Evolutionary conservation across 805 yeast species (phyloP).

Genomic region (Sugiyamaella smithiae): DNA sequence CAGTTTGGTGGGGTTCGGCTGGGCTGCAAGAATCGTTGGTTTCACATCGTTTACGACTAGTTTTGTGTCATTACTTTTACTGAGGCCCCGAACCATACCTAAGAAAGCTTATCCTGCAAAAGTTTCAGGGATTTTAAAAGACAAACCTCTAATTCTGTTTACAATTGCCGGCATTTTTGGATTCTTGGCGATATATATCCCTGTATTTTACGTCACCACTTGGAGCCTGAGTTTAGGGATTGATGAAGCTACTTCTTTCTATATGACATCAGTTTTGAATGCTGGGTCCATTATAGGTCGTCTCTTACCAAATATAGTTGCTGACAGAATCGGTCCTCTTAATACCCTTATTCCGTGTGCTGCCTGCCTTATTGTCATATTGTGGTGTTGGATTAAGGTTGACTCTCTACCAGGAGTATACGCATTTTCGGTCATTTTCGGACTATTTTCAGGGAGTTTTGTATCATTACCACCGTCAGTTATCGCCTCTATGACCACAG

Average conservation of each 20-base stretch:
- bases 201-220: conserved; percentile 34
- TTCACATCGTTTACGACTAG: conserved; percentile 37
- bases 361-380: conserved; percentile 12
- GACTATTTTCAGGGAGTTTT: conserved; percentile 33
- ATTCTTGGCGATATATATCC: conserved; percentile 42
- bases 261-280: conserved; percentile 32
- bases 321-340: conserved; percentile 47
- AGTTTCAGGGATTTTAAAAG: conserved; percentile 22
- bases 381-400: conserved; percentile 23
- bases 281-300: conserved; percentile 48
- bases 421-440: conserved; percentile 32
- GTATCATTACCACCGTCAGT: conserved; percentile 33
- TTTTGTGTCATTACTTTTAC: conserved; percentile 22
- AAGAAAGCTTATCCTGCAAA: conserved; percentile 24
- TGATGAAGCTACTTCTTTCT: conserved; percentile 24
- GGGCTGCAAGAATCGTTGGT: conserved; percentile 48
- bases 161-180: conserved; percentile 24
- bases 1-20: conserved; percentile 44
- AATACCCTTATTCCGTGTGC: conserved; percentile 37
- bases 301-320: conserved; percentile 45
- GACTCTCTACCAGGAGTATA: conserved; percentile 28
- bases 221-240: conserved; percentile 29
- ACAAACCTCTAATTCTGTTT: conserved; percentile 22
- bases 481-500: conserved; percentile 31
- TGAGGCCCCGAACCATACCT: conserved; percentile 29